Percentiles rank a stretch among this genome's conserved stretches.
phyloP scores from a whole-genome alignment of 495 filamentous ascomycete species.

The Margaritispora aquatica region DNA sequence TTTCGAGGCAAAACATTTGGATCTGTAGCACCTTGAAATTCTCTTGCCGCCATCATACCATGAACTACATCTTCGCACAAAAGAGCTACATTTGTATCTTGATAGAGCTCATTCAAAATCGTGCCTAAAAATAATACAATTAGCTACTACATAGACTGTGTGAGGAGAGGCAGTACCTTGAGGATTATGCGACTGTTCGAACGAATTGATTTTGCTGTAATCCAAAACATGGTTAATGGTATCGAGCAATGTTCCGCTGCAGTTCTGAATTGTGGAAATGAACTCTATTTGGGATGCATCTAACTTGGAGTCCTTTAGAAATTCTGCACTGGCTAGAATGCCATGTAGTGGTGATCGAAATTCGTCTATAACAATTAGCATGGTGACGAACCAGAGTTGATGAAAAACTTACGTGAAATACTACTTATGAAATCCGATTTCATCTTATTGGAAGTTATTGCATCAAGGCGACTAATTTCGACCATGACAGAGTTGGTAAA shows the following conservation, averaged over 20 bases:
- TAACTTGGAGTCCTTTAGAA: constrained; percentile 24
- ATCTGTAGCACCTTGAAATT: constrained; percentile 17
- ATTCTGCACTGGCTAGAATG: constrained; percentile 29
- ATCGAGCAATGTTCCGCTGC: constrained; percentile 63
- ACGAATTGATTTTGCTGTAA: constrained; percentile 47
- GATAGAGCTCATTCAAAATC: constrained; percentile 18
- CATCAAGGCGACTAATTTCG: constrained; percentile 47
- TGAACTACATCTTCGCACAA: constrained; percentile 48
- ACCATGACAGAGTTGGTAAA: constrained; percentile 57
- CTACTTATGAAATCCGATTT: constrained; percentile 33
- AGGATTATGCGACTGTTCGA: constrained; percentile 9
- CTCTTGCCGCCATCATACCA: constrained; percentile 43
- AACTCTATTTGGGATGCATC: constrained; percentile 13
- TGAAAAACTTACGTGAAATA: constrained; percentile 24
- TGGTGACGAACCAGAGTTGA: background rate
- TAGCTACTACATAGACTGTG: background rate
- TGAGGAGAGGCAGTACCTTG: constrained; percentile 5
- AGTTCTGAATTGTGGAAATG: constrained; percentile 63
- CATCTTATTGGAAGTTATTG: constrained; percentile 33
- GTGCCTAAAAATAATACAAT: background rate
- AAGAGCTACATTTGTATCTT: constrained; percentile 34
- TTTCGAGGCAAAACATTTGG: background rate
- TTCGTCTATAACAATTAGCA: constrained; percentile 18
- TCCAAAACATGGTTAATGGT: constrained; percentile 71
- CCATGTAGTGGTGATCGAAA: constrained; percentile 35